A percentile compares a stretch with the other conserved stretches of the same genome.
Evolutionary conservation across 202 grass and related monocot species (phyloP).

Genomic region (Digitaria exilis): DNA sequence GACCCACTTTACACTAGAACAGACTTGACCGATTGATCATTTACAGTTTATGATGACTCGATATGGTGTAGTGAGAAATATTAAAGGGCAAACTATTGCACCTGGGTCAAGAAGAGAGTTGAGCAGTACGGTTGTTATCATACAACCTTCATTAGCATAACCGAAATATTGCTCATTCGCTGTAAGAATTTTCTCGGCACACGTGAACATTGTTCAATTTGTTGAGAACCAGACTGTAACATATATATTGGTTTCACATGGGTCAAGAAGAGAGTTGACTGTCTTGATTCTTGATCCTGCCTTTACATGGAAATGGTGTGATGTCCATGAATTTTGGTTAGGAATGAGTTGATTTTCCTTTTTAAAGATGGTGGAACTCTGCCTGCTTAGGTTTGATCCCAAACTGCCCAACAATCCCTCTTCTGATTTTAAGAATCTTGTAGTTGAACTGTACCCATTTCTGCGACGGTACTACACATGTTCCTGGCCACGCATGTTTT

Average conservation of each 20-base stretch:
- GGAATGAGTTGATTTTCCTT: slow-evolving; percentile 1
- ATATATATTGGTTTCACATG: neutral
- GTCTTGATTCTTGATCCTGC: neutral
- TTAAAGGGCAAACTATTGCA: neutral
- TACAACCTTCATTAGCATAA: neutral
- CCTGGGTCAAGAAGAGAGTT: neutral
- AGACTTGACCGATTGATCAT: neutral
- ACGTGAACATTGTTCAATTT: neutral
- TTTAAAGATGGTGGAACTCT: neutral
- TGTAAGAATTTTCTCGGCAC: slow-evolving; percentile 8
- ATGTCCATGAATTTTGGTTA: neutral
- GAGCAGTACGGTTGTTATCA: neutral
- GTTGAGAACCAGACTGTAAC: neutral
- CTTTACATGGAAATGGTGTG: neutral
- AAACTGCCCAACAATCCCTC: neutral
- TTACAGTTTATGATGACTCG: neutral
- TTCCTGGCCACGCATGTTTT: neutral
- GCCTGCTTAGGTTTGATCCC: neutral
- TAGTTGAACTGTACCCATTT: neutral
- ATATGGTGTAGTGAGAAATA: neutral
- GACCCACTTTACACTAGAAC: neutral
- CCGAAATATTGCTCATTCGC: neutral
- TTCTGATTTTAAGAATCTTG: neutral
- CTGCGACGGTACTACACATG: neutral
- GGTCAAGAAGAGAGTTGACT: neutral